Percentiles rank a stretch among this genome's conserved stretches.
Evolutionary conservation across 2,329 filamentous ascomycete species (phyloP).

Genomic region (Talaromyces verruculosus): DNA sequence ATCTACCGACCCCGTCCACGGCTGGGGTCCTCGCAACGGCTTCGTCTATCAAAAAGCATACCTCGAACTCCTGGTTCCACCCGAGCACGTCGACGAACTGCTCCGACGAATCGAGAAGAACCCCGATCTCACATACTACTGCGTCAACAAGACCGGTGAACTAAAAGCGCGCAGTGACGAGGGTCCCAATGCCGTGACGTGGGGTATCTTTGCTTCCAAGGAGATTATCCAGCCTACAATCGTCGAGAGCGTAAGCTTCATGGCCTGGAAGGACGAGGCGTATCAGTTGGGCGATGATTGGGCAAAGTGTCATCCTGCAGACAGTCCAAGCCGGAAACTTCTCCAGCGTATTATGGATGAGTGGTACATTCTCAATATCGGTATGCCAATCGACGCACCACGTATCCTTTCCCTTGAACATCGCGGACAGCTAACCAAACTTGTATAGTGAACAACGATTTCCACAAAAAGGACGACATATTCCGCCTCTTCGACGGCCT

Average conservation of each 20-base stretch:
- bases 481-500: constrained; percentile 85
- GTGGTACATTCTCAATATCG: constrained; percentile 95
- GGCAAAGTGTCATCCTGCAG: constrained; percentile 82
- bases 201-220: constrained; percentile 98
- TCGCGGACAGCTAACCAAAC: not conserved
- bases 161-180: constrained; percentile 80
- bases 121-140: constrained; percentile 87
- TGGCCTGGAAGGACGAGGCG: constrained; percentile 98
- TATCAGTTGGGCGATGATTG: constrained; percentile 90
- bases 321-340: constrained; percentile 73
- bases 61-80: constrained; percentile 83
- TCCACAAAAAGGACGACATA: constrained; percentile 78
- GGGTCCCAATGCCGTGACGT: constrained; percentile 95
- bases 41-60: constrained; percentile 99
- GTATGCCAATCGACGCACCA: constrained; percentile 51
- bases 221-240: constrained; percentile 99
- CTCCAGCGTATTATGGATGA: constrained; percentile 81
- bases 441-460: constrained; percentile 88
- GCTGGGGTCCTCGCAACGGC: constrained; percentile 92
- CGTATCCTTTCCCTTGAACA: not conserved
- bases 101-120: constrained; percentile 74
- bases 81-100: constrained; percentile 73
- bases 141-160: constrained; percentile 78
- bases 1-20: constrained; percentile 81
- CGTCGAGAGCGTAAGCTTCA: constrained; percentile 93